These are phyloP conservation scores for Knufia fluminis DNA, from an alignment of 2,329 filamentous ascomycete genomes.

Conservation along the genomic window DNA sequence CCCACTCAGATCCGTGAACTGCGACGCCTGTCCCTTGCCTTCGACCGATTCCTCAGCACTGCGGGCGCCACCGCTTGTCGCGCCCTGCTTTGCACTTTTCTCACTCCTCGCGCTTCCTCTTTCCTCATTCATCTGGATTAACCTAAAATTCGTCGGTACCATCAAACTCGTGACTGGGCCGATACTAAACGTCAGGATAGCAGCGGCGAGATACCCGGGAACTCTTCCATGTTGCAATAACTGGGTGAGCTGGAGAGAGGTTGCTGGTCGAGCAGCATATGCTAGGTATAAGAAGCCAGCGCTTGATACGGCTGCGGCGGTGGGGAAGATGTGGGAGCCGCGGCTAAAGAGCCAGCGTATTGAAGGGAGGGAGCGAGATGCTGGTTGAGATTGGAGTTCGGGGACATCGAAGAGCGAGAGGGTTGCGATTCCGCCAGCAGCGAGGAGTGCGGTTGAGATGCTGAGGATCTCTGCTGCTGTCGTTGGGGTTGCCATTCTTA, in stretches of 20 bases:
- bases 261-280: background rate
- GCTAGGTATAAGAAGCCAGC: slow-evolving; percentile 23
- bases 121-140: slow-evolving; percentile 11
- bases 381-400: slow-evolving; percentile 27
- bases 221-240: background rate
- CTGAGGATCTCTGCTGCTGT: slow-evolving; percentile 15
- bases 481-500: background rate
- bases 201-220: slow-evolving; percentile 7
- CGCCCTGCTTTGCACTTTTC: background rate
- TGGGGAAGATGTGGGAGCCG: slow-evolving; percentile 30
- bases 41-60: background rate
- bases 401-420: slow-evolving; percentile 29
- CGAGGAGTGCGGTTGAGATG: slow-evolving; percentile 27
- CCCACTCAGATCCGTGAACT: slow-evolving; percentile 10
- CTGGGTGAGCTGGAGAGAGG: background rate
- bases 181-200: slow-evolving; percentile 6
- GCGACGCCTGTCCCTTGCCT: background rate
- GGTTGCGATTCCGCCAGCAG: slow-evolving; percentile 28
- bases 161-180: slow-evolving; percentile 7
- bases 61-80: background rate
- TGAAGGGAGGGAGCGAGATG: slow-evolving; percentile 30
- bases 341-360: slow-evolving; percentile 31
- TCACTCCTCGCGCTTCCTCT: slow-evolving; percentile 9
- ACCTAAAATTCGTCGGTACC: slow-evolving; percentile 12
- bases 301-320: slow-evolving; percentile 24